Evolutionary conservation across 352 stramenopile species (phyloP).

Genomic region (Thraustochytrium sp.): DNA sequence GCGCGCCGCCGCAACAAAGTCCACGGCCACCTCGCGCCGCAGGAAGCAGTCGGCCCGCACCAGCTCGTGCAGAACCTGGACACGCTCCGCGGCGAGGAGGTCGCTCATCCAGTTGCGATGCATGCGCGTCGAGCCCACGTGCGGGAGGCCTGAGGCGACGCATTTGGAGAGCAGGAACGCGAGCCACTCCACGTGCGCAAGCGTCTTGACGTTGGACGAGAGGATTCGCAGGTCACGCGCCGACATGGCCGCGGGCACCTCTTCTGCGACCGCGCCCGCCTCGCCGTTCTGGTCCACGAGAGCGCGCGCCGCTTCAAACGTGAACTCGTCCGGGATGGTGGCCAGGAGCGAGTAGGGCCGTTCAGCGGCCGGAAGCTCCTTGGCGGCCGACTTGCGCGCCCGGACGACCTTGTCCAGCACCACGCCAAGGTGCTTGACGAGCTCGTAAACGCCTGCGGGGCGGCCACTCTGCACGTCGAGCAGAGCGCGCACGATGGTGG

Average conservation of each 20-base stretch:
- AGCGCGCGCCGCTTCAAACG: neutral
- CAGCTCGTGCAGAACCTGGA: neutral
- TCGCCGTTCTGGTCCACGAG: neutral
- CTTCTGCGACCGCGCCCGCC: too few relatives aligned
- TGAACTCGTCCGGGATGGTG: neutral
- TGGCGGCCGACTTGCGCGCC: neutral
- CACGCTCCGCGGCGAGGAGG: neutral
- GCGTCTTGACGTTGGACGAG: neutral
- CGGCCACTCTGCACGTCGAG: neutral
- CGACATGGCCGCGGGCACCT: too few relatives aligned
- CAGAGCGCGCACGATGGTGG: neutral
- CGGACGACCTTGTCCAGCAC: neutral
- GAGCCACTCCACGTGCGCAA: slow-evolving; percentile 30
- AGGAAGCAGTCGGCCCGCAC: neutral
- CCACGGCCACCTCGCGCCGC: neutral
- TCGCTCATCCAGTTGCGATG: slow-evolving; percentile 9
- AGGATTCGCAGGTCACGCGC: neutral
- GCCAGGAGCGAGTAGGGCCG: neutral
- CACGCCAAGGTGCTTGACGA: slow-evolving; percentile 17
- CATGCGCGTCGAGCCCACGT: neutral
- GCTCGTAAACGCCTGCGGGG: neutral
- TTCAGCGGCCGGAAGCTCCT: neutral
- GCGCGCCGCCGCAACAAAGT: neutral
- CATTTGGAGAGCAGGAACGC: slow-evolving; percentile 3
- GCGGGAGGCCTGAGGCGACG: neutral